These are phyloP conservation scores for Phytophthora sansomeana DNA, from an alignment of 352 stramenopile genomes.

Conservation along the genomic window DNA sequence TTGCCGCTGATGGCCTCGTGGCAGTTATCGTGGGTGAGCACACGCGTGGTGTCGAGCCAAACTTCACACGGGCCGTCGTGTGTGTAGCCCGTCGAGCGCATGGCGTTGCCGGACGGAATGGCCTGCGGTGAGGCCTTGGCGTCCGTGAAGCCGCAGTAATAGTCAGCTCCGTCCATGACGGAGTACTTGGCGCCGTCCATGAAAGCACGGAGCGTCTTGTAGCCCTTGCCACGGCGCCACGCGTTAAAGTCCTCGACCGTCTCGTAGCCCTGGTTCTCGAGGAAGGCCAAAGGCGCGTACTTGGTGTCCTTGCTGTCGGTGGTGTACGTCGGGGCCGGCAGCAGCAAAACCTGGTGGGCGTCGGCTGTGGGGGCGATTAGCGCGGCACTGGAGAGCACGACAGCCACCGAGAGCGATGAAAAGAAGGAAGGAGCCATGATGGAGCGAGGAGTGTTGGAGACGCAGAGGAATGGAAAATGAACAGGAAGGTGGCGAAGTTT, in stretches of 20 bases:
- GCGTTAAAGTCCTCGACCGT: conserved; percentile 54
- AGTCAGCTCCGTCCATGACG: conserved; percentile 38
- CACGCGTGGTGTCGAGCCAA: conserved; percentile 51
- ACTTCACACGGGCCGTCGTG: conserved; percentile 60
- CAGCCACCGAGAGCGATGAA: conserved; percentile 35
- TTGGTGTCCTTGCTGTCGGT: conserved; percentile 44
- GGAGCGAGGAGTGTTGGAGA: conserved; percentile 3
- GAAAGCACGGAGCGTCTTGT: conserved; percentile 57
- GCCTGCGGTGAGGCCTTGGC: conserved; percentile 30
- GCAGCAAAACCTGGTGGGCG: conserved; percentile 52
- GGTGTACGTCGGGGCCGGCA: conserved; percentile 51
- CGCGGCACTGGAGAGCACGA: conserved; percentile 34
- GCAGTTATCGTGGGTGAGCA: conserved; percentile 55
- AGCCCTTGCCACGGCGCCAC: conserved; percentile 50
- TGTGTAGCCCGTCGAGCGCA: conserved; percentile 57
- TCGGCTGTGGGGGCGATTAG: conserved; percentile 33
- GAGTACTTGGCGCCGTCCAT: conserved; percentile 54
- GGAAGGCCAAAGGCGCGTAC: conserved; percentile 57
- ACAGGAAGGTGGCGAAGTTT: background rate
- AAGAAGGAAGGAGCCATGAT: conserved; percentile 33
- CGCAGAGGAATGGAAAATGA: conserved; percentile 26
- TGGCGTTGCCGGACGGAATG: conserved; percentile 40
- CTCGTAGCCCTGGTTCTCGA: conserved; percentile 56
- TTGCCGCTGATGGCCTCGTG: conserved; percentile 40
- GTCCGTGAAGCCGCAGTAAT: conserved; percentile 49